These are phyloP conservation scores for Pseudogymnoascus sp. DNA, from an alignment of 2,329 filamentous ascomycete species.

Conservation along the genomic window DNA sequence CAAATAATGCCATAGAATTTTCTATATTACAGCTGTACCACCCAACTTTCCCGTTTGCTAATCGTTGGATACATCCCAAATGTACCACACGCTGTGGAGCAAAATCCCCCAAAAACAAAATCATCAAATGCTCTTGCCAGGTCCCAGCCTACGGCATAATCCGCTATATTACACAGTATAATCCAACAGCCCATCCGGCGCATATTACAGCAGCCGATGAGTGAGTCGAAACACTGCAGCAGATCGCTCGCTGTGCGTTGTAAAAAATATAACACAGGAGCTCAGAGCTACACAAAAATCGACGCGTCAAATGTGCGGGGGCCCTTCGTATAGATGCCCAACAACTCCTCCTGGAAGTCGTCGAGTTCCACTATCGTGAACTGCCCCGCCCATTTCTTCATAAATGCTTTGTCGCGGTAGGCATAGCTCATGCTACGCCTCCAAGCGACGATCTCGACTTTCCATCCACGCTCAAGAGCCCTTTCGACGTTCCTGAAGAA, in stretches of 20 bases:
- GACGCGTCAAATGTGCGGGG: not conserved
- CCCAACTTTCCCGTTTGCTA: not conserved
- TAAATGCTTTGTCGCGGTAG: slow-evolving; percentile 49
- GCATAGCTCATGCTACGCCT: slow-evolving; percentile 45
- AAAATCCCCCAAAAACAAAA: not conserved
- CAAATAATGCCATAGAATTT: not conserved
- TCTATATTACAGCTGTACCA: not conserved
- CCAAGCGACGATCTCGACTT: slow-evolving; percentile 59
- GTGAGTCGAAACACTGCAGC: not conserved
- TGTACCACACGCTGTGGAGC: not conserved
- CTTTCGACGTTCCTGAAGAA: slow-evolving; percentile 61
- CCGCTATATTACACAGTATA: slow-evolving; percentile 1
- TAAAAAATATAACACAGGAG: slow-evolving; percentile 7
- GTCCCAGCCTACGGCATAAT: not conserved
- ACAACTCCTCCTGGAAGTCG: slow-evolving; percentile 55
- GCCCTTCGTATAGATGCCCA: slow-evolving; percentile 31
- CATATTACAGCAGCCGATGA: not conserved
- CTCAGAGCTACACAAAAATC: not conserved
- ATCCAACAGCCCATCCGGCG: not conserved
- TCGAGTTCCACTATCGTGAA: slow-evolving; percentile 57
- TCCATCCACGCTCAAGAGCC: slow-evolving; percentile 58
- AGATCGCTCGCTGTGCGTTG: slow-evolving; percentile 4
- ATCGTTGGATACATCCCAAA: not conserved
- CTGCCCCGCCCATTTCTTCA: slow-evolving; percentile 45
- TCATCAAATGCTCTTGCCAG: not conserved